Conservation (phyloP, 352 stramenopile species). For the Globisporangium radiosum region DNA sequence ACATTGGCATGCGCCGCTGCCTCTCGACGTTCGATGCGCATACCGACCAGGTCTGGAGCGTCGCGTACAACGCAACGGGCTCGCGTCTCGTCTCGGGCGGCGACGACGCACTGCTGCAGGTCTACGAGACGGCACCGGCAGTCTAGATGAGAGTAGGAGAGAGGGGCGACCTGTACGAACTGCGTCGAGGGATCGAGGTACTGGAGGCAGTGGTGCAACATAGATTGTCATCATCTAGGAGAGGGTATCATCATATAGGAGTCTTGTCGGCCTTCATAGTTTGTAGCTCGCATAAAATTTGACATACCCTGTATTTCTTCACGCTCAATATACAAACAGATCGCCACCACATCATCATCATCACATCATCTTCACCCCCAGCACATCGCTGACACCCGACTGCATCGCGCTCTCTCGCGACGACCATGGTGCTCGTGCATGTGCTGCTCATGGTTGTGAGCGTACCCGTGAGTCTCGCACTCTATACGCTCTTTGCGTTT, state of each 20-base stretch:
- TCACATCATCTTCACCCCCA: no score
- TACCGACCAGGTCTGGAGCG: conserved; percentile 89
- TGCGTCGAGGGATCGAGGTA: no score
- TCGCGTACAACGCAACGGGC: conserved; percentile 85
- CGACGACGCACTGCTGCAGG: conserved; percentile 84
- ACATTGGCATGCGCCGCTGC: conserved; percentile 81
- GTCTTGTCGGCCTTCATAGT: no score
- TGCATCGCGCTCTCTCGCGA: no score
- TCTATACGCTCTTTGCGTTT: conserved; percentile 10
- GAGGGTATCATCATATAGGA: no score
- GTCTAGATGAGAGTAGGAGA: conserved; percentile 11
- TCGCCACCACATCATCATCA: no score
- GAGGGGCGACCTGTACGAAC: not conserved
- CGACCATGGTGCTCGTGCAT: conserved; percentile 8
- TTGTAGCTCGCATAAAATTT: no score
- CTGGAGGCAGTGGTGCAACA: no score
- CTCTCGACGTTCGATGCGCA: conserved; percentile 88
- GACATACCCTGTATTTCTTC: no score
- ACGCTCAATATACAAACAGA: no score
- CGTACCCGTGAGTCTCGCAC: conserved; percentile 10
- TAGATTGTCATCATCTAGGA: no score
- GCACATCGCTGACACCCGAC: no score
- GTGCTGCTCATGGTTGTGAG: conserved; percentile 11
- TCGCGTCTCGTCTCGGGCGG: conserved; percentile 83
- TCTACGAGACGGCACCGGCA: conserved; percentile 79